Conservation (phyloP, 179 eudicot species). For the Amaranthus tricolor region DNA sequence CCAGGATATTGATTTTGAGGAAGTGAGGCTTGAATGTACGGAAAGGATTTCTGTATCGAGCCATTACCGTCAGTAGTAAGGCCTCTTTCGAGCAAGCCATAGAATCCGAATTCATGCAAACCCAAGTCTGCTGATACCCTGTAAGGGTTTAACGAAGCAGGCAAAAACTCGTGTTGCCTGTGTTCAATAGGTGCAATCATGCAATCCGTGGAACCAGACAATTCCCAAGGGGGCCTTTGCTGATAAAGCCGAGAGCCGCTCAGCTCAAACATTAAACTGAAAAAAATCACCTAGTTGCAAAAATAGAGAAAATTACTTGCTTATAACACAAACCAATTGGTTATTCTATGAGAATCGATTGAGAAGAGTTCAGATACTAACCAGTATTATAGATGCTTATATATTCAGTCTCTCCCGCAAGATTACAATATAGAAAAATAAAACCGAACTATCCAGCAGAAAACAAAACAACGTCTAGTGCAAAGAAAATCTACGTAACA, state of each 20-base stretch:
- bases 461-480: slow-evolving; percentile 28
- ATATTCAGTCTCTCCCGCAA: slow-evolving; percentile 30
- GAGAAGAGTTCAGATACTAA: slow-evolving; percentile 21
- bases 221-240: slow-evolving; percentile 43
- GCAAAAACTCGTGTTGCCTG: slow-evolving; percentile 37
- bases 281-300: slow-evolving; percentile 28
- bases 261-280: slow-evolving; percentile 41
- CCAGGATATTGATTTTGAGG: slow-evolving; percentile 22
- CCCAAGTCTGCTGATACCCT: slow-evolving; percentile 34
- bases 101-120: slow-evolving; percentile 31
- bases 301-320: slow-evolving; percentile 16
- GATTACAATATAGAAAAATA: slow-evolving; percentile 30
- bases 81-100: slow-evolving; percentile 26
- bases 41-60: slow-evolving; percentile 20
- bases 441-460: slow-evolving; percentile 37
- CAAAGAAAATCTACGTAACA: slow-evolving; percentile 61
- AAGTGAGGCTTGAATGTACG: slow-evolving; percentile 23
- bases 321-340: too few species aligned
- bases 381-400: slow-evolving; percentile 38
- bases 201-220: slow-evolving; percentile 32
- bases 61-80: slow-evolving; percentile 26
- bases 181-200: slow-evolving; percentile 33
- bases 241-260: slow-evolving; percentile 37
- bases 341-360: background rate
- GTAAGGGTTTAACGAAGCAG: slow-evolving; percentile 35